Base-by-base conservation (phyloP, 1,284 basidiomycete genomes). In the Heterobasidion parviporum region DNA sequence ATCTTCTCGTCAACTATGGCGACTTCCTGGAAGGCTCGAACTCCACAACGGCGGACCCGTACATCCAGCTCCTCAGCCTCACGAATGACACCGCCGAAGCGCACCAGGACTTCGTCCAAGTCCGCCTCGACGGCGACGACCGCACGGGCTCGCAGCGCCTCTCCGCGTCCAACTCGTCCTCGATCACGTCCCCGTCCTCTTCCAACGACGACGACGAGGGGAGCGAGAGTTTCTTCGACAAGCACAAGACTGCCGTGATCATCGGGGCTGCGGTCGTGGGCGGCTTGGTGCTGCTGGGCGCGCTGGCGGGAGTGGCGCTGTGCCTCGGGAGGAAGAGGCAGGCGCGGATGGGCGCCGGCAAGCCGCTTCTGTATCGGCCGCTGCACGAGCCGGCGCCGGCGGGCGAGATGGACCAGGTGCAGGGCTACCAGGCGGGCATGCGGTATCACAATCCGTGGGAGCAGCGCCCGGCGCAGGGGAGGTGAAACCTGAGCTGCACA, bases 41-140 rank as follows among this genome's bases (percentile, higher is more conserved):
- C 14, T 54, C 53, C 9, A 55, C 51, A 8, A 15, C 16, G 15
- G 57, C 53, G n/a, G 58, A 62, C 36, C 64, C 65, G 9, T 67
- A 59, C 57, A 57, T 67, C 35, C 63, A 66, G 54, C 52, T 67
- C 4, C 59, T 67, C 12, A 60, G 64, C 6, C 62, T 58, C 18
- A 62, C 61, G 18, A 57, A 63, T 54, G 57, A 54, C 43, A 52
- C 59, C 2, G 47, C 54, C 41, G 46, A 41, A n/a, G 61, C 63
- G 0, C 64, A 64, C 44, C 45, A 48, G 18, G 64, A 66, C 55
- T 66, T 66, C 60, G 77, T 84, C 16, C 64, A 73, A 15, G 64
- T 69, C 9, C 79, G 82, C 10, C 65, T 83, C 26, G 70, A 69
- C 53, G 80, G 80, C 36, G 62, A 72, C 34, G 82, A 83, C 61